Conservation (phyloP, 441 rosid species). For the Eugenia klotzschiana region DNA sequence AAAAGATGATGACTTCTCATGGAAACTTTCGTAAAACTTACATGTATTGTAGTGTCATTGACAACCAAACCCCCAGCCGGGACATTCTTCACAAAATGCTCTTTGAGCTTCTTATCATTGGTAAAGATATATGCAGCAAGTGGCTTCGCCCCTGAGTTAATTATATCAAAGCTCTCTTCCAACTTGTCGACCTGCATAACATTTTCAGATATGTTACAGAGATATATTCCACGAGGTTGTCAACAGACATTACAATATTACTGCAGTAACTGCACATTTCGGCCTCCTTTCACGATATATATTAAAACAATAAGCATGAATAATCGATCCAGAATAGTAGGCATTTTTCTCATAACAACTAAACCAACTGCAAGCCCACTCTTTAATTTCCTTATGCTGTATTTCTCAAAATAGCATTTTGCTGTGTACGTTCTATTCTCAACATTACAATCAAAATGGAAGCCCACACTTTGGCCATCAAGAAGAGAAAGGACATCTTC, state of each 20-base stretch:
- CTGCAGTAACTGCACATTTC: not conserved
- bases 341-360: not conserved
- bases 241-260: not conserved
- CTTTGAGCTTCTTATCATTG: constrained; percentile 20
- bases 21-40: not conserved
- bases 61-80: constrained; percentile 23
- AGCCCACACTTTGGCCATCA: not conserved
- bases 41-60: constrained; percentile 3
- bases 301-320: not conserved
- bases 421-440: not conserved
- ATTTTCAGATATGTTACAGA: not conserved
- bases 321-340: not conserved
- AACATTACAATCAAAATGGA: not conserved
- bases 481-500: not conserved
- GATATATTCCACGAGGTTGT: not conserved
- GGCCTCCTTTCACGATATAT: not conserved
- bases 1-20: not conserved
- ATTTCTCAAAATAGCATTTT: not conserved
- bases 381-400: not conserved
- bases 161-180: constrained; percentile 30
- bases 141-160: constrained; percentile 15
- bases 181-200: constrained; percentile 28
- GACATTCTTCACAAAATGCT: constrained; percentile 22
- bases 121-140: constrained; percentile 18
- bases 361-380: not conserved